Percentiles rank a stretch among this genome's conserved stretches.
Evolutionary conservation across 352 stramenopile genomes (phyloP).

Genomic region (Peronospora farinosa): DNA sequence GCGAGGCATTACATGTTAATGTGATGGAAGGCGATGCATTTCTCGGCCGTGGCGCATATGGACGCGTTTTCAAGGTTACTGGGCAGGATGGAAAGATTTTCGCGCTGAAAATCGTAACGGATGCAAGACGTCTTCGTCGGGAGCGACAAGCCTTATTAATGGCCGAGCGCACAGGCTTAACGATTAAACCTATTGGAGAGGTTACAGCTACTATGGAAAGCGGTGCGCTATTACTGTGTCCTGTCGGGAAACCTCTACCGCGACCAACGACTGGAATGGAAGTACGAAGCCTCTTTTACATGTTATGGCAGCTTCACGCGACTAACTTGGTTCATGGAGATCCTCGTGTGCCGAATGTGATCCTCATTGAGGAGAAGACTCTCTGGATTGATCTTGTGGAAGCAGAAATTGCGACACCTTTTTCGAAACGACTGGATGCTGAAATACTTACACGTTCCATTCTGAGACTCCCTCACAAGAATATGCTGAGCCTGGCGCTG

Average conservation of each 20-base stretch:
- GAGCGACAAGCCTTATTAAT: constrained; percentile 16
- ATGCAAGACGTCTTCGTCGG: constrained; percentile 11
- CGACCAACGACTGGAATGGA: constrained; percentile 25
- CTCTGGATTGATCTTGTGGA: constrained; percentile 31
- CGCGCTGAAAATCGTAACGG: constrained; percentile 19
- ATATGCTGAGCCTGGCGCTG: constrained; percentile 8
- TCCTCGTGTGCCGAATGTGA: no score
- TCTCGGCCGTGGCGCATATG: constrained; percentile 20
- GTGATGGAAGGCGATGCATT: constrained; percentile 26
- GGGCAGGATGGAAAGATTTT: constrained; percentile 11
- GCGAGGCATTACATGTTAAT: constrained; percentile 18
- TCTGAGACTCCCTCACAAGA: constrained; percentile 8
- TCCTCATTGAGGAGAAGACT: no score
- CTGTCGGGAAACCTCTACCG: constrained; percentile 27
- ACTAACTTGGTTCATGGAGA: no score
- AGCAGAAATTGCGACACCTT: constrained; percentile 17
- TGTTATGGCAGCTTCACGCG: no score
- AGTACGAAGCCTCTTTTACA: constrained; percentile 22
- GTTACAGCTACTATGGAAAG: constrained; percentile 16
- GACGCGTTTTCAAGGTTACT: constrained; percentile 19
- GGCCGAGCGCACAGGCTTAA: constrained; percentile 25
- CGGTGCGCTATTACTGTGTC: constrained; percentile 27
- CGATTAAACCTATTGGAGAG: constrained; percentile 15
- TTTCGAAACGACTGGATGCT: constrained; percentile 21
- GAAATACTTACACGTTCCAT: constrained; percentile 29